Conservation (phyloP, 345 rosid species). For the Populus davidiana region DNA sequence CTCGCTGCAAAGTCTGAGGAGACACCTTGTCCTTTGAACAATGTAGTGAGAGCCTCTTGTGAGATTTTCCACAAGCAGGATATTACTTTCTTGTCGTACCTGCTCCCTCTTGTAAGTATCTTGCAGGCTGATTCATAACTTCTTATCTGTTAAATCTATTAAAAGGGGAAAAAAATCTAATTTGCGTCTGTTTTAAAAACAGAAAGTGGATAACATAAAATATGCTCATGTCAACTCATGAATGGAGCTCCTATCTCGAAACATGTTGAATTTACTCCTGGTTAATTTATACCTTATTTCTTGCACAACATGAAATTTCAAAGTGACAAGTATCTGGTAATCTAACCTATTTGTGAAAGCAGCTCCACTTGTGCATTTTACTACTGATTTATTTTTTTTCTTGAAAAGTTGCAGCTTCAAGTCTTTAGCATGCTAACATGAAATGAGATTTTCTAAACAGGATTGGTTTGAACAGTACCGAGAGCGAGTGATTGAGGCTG, state of each 20-base stretch:
- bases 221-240: not conserved
- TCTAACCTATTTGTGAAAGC: not conserved
- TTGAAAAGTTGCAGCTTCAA: not conserved
- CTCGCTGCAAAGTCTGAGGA: conserved; percentile 80
- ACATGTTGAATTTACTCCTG: not conserved
- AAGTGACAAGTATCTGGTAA: not conserved
- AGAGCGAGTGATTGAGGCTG: conserved; percentile 63
- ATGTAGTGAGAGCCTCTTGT: conserved; percentile 52
- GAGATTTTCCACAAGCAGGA: conserved; percentile 70
- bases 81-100: conserved; percentile 51
- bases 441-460: conserved; percentile 35
- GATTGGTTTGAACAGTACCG: conserved; percentile 83
- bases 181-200: not conserved
- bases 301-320: not conserved
- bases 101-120: conserved; percentile 63
- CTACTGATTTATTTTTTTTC: not conserved
- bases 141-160: not conserved
- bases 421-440: conserved; percentile 13
- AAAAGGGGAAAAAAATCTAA: not conserved
- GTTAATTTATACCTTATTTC: not conserved
- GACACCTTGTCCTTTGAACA: conserved; percentile 70
- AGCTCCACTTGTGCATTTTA: not conserved
- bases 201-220: not conserved
- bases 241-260: not conserved
- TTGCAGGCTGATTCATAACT: not conserved